Conservation (phyloP, 2,329 filamentous ascomycete species). For the Aspergillus nomiae region DNA sequence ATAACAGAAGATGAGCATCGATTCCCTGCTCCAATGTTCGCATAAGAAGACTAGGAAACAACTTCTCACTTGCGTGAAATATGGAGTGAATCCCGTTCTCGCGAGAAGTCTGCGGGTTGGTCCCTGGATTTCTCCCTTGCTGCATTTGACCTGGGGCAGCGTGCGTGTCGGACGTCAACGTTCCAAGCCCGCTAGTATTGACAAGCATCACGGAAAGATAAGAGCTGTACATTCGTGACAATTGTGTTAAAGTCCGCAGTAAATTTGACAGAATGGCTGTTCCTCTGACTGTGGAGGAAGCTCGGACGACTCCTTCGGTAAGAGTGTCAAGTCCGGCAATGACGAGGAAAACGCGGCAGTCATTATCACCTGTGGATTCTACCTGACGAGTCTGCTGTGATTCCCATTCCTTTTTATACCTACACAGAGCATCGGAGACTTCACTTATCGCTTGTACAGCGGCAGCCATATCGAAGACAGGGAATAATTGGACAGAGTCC, state of each 20-base stretch:
- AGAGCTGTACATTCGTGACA: slow-evolving; percentile 32
- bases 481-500: slow-evolving; percentile 36
- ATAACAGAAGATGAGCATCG: slow-evolving; percentile 42
- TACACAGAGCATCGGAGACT: slow-evolving; percentile 31
- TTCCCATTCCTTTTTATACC: slow-evolving; percentile 17
- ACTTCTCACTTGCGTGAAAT: slow-evolving; percentile 22
- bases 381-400: background rate
- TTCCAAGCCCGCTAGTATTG: slow-evolving; percentile 37
- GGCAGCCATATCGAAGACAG: slow-evolving; percentile 33
- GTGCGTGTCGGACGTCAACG: background rate
- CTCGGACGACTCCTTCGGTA: slow-evolving; percentile 38
- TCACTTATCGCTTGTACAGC: slow-evolving; percentile 33
- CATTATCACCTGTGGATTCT: background rate
- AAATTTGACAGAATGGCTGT: slow-evolving; percentile 35
- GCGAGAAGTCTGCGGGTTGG: background rate
- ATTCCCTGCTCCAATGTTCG: slow-evolving; percentile 42
- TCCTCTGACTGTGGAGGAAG: slow-evolving; percentile 39
- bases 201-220: slow-evolving; percentile 39
- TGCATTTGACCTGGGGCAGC: background rate
- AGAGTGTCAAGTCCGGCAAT: slow-evolving; percentile 41
- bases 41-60: slow-evolving; percentile 36
- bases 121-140: background rate
- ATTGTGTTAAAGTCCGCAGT: slow-evolving; percentile 35
- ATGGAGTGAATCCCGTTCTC: slow-evolving; percentile 30
- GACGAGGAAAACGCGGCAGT: slow-evolving; percentile 26